phyloP scores from a whole-genome alignment of 495 filamentous ascomycete genomes.

The Aspergillus homomorphus region DNA sequence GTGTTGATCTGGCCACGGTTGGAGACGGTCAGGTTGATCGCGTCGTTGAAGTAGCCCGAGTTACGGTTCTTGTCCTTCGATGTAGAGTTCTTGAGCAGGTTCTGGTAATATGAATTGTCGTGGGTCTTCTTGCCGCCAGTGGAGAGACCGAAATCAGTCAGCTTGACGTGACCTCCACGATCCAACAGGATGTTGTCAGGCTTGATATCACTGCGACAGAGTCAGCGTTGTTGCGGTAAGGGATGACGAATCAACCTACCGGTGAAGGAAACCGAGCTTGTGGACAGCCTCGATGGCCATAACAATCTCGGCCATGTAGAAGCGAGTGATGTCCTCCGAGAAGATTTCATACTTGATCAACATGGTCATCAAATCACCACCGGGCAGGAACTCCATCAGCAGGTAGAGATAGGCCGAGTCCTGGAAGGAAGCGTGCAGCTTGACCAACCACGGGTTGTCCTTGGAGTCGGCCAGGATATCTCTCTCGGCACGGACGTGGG shows the following conservation, averaged over 20 bases:
- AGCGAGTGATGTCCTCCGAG: conserved; percentile 95
- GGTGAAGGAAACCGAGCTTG: conserved; percentile 96
- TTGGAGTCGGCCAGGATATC: conserved; percentile 93
- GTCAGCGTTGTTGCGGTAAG: neutral
- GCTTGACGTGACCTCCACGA: conserved; percentile 92
- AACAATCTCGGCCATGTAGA: conserved; percentile 98
- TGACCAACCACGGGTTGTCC: conserved; percentile 98
- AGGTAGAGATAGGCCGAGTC: conserved; percentile 94
- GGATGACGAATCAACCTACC: conserved; percentile 51
- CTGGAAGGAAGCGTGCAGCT: conserved; percentile 96
- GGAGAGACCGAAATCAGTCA: conserved; percentile 97
- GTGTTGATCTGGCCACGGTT: conserved; percentile 97
- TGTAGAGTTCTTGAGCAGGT: conserved; percentile 83
- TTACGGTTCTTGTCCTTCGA: conserved; percentile 68
- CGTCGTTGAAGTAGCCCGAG: conserved; percentile 86
- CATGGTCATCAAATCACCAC: conserved; percentile 99
- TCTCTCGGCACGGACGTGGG: conserved; percentile 96
- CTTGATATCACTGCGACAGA: conserved; percentile 80
- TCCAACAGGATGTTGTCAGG: conserved; percentile 98
- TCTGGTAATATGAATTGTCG: conserved; percentile 96
- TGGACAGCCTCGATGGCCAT: conserved; percentile 97
- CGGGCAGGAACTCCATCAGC: conserved; percentile 98
- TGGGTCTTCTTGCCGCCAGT: conserved; percentile 98
- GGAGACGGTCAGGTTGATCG: conserved; percentile 96
- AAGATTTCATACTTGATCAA: conserved; percentile 99